Percentiles rank a stretch among this genome's conserved stretches.
These are phyloP conservation scores for Mucor plumbeus DNA, from an alignment of 371 early-diverging fungal species.

Conservation along the genomic window DNA sequence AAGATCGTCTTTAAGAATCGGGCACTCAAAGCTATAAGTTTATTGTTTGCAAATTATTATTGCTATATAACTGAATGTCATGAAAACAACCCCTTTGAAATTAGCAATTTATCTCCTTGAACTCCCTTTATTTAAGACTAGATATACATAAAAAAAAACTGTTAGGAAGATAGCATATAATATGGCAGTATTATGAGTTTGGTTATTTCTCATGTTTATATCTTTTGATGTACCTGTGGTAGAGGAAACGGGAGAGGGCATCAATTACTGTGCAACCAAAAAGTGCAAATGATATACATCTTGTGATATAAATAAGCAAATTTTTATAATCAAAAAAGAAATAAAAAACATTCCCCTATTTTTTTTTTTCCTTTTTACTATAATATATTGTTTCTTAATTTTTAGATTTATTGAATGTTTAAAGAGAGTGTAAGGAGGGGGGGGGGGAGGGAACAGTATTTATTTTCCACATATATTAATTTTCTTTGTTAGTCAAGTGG, in stretches of 20 bases:
- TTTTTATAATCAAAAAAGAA: not conserved
- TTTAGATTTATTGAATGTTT: conserved; percentile 1
- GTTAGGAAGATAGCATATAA: no score
- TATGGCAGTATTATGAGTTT: no score
- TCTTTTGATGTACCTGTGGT: not conserved
- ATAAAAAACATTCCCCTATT: not conserved
- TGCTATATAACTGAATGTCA: not conserved
- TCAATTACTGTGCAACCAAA: not conserved
- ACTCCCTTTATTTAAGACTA: not conserved
- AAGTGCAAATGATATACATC: not conserved
- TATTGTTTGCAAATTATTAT: not conserved
- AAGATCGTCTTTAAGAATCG: conserved; percentile 1
- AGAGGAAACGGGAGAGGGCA: not conserved
- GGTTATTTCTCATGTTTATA: no score
- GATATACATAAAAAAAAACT: no score
- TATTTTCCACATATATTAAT: not conserved
- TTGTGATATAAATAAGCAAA: conserved; percentile 1
- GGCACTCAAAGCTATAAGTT: not conserved
- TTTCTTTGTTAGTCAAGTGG: conserved; percentile 1
- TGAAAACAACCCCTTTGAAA: conserved; percentile 1
- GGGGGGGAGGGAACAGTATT: not conserved
- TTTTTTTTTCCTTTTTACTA: conserved; percentile 7
- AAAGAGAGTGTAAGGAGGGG: conserved; percentile 6
- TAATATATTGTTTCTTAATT: conserved; percentile 1
- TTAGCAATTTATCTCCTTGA: conserved; percentile 5